Evolutionary conservation across 495 filamentous ascomycete genomes (phyloP), one percentile per base, ranked within the genome.

Genomic region (Poronia punctata): DNA sequence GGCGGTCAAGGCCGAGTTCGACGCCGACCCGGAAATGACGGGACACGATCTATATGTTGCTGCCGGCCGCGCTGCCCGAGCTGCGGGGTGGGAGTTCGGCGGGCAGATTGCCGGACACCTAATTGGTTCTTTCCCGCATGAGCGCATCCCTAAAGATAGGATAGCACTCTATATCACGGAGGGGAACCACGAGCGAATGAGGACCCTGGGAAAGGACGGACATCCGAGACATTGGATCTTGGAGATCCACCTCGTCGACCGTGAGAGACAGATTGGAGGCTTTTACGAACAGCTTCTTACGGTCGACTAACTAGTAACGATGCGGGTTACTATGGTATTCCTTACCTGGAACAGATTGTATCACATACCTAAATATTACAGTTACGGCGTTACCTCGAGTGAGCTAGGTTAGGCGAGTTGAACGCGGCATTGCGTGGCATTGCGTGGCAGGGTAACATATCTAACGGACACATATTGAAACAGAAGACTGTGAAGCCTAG

Each of bases 221-320:
- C 45, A 57, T 19, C 60, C 55, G 48, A 40, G 65, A 31, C 70
- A 71, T 57, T 75, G 70, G 67, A 71, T 73, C 47, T 35, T 72
- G 50, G 67, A 74, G 48, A 67, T 74, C 43, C 67, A 74, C 53
- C 60, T 73, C 12, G 61, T 60, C 23, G 64, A 74, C 46, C 50
- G 35, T 0, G 59, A 25, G 5, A 52, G 45, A n/a, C 38, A 56
- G 7, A 59, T 63, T 38, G 64, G 57, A 3, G 70, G 50, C 9
- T 74, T 72, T 39, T 59, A 46, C 31, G 68, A 74, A 47, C 57
- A 72, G 40, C 57, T 74, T 15, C 49, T 74, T 45, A 70, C 66
- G 0, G 54, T 69, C 30, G 53, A 28, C 15, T 43, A 21, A 43
- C 1, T 3, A 7, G n/a, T n/a, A n/a, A n/a, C n/a, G n/a, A n/a